A percentile compares a stretch with the other conserved stretches of the same genome.
These are phyloP conservation scores for Limtongia smithiae DNA, from an alignment of 805 yeast species.

Conservation along the genomic window DNA sequence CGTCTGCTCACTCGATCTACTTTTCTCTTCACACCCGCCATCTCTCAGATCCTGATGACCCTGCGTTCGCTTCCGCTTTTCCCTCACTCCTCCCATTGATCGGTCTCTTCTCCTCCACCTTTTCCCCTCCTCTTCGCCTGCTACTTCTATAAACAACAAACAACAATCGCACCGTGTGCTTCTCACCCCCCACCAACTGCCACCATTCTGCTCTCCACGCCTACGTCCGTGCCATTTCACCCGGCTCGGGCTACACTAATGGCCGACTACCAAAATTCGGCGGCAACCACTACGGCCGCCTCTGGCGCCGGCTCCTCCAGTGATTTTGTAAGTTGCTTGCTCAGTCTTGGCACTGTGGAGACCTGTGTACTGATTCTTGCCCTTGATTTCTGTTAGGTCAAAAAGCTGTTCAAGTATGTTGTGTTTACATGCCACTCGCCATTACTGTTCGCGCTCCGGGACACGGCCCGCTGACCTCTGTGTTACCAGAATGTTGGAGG, in stretches of 20 bases:
- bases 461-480: not conserved
- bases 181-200: not conserved
- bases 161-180: not conserved
- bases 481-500: conserved; percentile 74
- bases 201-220: not conserved
- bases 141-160: not conserved
- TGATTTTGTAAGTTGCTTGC: conserved; percentile 26
- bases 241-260: conserved; percentile 9
- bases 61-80: not conserved
- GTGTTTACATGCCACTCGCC: not conserved
- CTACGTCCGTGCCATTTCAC: not conserved
- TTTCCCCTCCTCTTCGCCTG: not conserved
- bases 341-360: not conserved
- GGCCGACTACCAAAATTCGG: conserved; percentile 14
- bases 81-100: not conserved
- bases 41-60: not conserved
- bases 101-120: not conserved
- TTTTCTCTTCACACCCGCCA: not conserved
- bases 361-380: not conserved
- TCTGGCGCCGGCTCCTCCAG: conserved; percentile 23
- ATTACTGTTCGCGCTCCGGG: not conserved
- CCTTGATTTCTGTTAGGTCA: conserved; percentile 14
- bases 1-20: conserved; percentile 1
- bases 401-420: conserved; percentile 25
- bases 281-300: conserved; percentile 21